Evolutionary conservation across 768 basidiomycete genomes (phyloP).

Genomic region (Mycena olivaceomarginata): DNA sequence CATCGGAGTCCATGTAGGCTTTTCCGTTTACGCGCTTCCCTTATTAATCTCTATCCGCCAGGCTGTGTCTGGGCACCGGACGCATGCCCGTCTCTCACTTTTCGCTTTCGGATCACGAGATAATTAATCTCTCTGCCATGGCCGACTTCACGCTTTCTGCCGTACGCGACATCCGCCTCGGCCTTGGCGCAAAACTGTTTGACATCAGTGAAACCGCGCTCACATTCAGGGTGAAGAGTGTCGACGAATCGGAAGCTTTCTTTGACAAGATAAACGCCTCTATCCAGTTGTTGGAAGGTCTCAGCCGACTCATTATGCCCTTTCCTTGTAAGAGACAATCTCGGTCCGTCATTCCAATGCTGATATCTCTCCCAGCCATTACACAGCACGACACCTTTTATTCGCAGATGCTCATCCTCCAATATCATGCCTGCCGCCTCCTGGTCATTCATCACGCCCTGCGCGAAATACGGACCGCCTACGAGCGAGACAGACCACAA

Average conservation of each 20-base stretch:
- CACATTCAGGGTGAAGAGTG: slow-evolving; percentile 52
- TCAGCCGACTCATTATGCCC: slow-evolving; percentile 60
- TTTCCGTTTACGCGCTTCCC: not conserved
- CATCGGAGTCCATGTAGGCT: slow-evolving; percentile 61
- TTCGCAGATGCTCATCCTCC: slow-evolving; percentile 62
- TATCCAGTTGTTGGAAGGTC: slow-evolving; percentile 56
- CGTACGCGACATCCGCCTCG: slow-evolving; percentile 60
- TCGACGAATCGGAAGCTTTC: slow-evolving; percentile 54
- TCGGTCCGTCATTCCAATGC: slow-evolving; percentile 13
- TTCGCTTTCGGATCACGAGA: slow-evolving; percentile 52
- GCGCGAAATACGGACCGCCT: slow-evolving; percentile 46
- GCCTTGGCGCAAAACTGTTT: slow-evolving; percentile 58
- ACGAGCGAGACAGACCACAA: slow-evolving; percentile 43
- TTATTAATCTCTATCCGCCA: slow-evolving; percentile 33
- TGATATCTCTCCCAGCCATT: slow-evolving; percentile 59
- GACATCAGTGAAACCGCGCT: slow-evolving; percentile 55
- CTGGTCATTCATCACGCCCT: slow-evolving; percentile 61
- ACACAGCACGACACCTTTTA: slow-evolving; percentile 64
- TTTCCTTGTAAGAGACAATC: slow-evolving; percentile 55
- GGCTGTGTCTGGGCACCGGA: slow-evolving; percentile 65
- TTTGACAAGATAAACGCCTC: slow-evolving; percentile 57
- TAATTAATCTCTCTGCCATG: slow-evolving; percentile 52
- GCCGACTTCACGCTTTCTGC: slow-evolving; percentile 42
- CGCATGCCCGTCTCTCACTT: slow-evolving; percentile 61
- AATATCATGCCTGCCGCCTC: slow-evolving; percentile 63